Evolutionary conservation across 2,329 filamentous ascomycete species (phyloP), one percentile per base, ranked within the genome.

Genomic region (Aspergillus ustus): DNA sequence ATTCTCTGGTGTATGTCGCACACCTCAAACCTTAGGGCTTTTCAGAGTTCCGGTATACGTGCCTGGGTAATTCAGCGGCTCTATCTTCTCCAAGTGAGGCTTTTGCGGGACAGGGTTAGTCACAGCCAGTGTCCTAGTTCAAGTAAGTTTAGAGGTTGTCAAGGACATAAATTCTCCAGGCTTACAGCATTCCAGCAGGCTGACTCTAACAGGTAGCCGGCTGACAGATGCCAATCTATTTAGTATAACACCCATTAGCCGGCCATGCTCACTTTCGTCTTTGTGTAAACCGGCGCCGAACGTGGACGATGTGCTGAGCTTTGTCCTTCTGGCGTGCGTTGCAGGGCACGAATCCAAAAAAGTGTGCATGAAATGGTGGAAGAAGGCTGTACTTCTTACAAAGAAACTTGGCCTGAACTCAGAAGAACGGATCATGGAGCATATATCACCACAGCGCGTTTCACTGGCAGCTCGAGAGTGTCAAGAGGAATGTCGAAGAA

Each of bases 1-100:
- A 83, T 84, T 62, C 72, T 84, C 0, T 84, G 81, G 77, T 80
- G 77, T 50, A 77, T 79, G 13, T 78, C 80, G 1, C 80, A 83
- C 59, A 83, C 79, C 13, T 80, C 81, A 1, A 80, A 82, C 55
- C 80, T 80, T 53, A 75, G 75, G 37, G 67, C 80, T 22, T 74
- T 82, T 8, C 73, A 81, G 20, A 72, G 78, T 0, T 81, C 77
- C 9, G 80, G 79, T 0, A 76, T 78, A 4, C 72, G 80, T n/a
- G 73, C 77, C 13, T 75, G 75, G 46, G 76, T 80, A 13, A 77
- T 59, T 17, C 50, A 63, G 20, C 58, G 61, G 22, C 55, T 69
- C 9, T 67, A 69, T 70, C 62, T 79, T 74, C 65, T 78, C 69
- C 59, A 65, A 73, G 56, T 81, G 57, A 63, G 66, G 20, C 63